phyloP scores from a whole-genome alignment of 176 grass and related monocot genomes.

The Raddia guianensis region DNA sequence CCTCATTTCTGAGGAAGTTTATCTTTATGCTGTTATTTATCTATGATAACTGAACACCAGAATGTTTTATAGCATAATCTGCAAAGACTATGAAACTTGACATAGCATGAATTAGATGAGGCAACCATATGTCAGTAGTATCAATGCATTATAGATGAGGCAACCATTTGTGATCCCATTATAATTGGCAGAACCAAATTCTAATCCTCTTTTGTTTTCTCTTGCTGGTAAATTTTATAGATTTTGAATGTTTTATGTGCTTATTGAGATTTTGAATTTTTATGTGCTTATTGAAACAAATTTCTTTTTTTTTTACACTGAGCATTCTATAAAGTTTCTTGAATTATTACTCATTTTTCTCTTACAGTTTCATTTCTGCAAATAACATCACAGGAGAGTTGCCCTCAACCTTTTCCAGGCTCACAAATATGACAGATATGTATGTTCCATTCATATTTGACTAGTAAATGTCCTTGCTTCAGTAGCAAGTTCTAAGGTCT shows the following conservation, averaged over 20 bases:
- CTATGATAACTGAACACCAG: conserved; percentile 16
- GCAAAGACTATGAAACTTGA: neutral
- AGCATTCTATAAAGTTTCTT: conserved; percentile 29
- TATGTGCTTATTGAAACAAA: conserved; percentile 3
- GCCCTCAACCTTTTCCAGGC: conserved; percentile 71
- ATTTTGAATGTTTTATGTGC: neutral
- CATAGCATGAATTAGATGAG: conserved; percentile 29
- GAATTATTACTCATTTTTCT: conserved; percentile 51
- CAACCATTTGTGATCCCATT: neutral
- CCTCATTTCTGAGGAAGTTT: conserved; percentile 27
- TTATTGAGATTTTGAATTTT: neutral
- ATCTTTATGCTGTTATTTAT: conserved; percentile 15
- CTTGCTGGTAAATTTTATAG: conserved; percentile 12
- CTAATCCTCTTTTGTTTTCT: conserved; percentile 2
- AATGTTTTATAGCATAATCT: neutral
- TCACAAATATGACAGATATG: conserved; percentile 84
- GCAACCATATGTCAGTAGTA: neutral
- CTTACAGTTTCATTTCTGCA: conserved; percentile 86
- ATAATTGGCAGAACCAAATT: conserved; percentile 17
- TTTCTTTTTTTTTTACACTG: conserved; percentile 16
- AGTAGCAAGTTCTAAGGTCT: conserved; percentile 37
- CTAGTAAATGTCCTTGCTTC: conserved; percentile 23
- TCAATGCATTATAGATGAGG: conserved; percentile 1
- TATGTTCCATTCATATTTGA: conserved; percentile 45
- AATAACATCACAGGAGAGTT: conserved; percentile 91